Conservation (phyloP, 1,284 basidiomycete species). For the Waitea zeae region DNA sequence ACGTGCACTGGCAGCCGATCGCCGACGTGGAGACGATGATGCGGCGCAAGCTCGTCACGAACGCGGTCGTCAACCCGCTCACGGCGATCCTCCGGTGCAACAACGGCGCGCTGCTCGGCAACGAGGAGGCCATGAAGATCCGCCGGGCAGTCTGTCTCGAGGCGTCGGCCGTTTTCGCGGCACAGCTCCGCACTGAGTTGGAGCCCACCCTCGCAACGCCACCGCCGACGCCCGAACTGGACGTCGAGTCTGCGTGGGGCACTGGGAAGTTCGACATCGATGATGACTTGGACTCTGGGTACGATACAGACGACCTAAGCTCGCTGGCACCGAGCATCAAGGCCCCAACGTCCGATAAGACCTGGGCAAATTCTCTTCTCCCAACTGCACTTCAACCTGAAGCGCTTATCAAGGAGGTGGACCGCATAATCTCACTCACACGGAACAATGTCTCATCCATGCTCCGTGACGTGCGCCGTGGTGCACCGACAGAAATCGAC, state of each 20-base stretch:
- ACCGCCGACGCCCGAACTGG: not conserved
- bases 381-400: conserved; percentile 21
- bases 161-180: conserved; percentile 39
- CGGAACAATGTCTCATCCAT: conserved; percentile 62
- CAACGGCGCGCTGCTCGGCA: conserved; percentile 57
- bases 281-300: not conserved
- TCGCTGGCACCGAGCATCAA: not conserved
- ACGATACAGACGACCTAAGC: not conserved
- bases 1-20: conserved; percentile 53
- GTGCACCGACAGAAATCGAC: conserved; percentile 53
- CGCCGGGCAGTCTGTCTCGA: conserved; percentile 35
- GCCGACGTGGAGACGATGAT: conserved; percentile 54
- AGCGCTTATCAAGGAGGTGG: conserved; percentile 30
- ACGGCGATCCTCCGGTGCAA: conserved; percentile 69
- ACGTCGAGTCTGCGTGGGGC: not conserved
- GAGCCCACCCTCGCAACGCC: conserved; percentile 17
- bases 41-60: conserved; percentile 74
- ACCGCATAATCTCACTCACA: conserved; percentile 38
- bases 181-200: conserved; percentile 23
- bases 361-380: conserved; percentile 9
- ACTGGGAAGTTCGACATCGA: not conserved
- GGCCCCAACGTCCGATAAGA: not conserved
- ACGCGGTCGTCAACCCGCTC: conserved; percentile 77
- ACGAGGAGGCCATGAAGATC: conserved; percentile 24
- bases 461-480: conserved; percentile 47